A percentile compares a stretch with the other conserved stretches of the same genome.
phyloP scores from a whole-genome alignment of 129 eudicot species.

The Flaveria bidentis region DNA sequence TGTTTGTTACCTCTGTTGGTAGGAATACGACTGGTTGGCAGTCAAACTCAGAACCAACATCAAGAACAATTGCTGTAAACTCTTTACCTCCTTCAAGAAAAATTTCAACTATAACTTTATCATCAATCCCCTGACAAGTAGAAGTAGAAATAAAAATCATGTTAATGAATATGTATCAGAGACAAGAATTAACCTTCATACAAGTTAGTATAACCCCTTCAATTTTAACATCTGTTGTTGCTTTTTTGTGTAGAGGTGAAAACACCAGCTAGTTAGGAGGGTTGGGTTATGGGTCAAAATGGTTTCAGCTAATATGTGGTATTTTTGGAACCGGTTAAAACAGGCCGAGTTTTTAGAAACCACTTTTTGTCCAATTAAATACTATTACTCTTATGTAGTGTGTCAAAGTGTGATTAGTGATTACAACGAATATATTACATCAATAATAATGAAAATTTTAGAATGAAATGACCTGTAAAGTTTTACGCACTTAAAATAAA shows the following conservation, averaged over 20 bases:
- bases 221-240: too few species aligned
- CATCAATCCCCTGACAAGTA: slow-evolving; percentile 76
- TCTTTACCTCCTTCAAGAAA: slow-evolving; percentile 93
- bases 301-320: background rate
- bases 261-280: background rate
- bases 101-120: slow-evolving; percentile 76
- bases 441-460: background rate
- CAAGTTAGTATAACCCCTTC: background rate
- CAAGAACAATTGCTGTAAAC: slow-evolving; percentile 89
- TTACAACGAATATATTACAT: background rate
- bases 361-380: background rate
- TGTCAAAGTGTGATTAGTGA: background rate
- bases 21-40: slow-evolving; percentile 72
- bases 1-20: slow-evolving; percentile 73
- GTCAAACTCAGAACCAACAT: slow-evolving; percentile 66
- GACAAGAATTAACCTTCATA: background rate
- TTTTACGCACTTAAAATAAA: background rate
- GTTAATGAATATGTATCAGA: slow-evolving; percentile 11
- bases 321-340: background rate
- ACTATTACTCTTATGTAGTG: background rate
- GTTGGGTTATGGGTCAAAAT: background rate
- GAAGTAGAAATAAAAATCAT: background rate
- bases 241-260: too few species aligned
- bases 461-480: background rate
- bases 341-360: background rate